Evolutionary conservation across 176 grass and related monocot species (phyloP), one percentile per base, ranked within the genome.

Genomic region (Bonia amplexicaulis): DNA sequence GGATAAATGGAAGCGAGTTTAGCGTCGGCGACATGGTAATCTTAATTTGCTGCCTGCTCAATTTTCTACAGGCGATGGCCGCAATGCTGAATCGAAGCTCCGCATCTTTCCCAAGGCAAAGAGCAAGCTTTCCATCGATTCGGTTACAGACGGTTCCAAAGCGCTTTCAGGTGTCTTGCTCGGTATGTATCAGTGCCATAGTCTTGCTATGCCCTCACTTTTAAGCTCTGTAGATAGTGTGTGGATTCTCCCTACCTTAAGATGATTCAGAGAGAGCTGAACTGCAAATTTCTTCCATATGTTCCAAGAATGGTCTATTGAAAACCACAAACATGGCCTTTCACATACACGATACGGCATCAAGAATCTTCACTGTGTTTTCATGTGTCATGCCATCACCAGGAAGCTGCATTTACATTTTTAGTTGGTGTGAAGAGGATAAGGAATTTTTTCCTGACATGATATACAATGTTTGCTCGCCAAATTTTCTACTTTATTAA

Each of bases 121-220:
- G 20, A 78, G 55, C 84, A 29, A 84, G 69, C 75, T 87, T 87
- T 79, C 60, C 69, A 42, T 80, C 85, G 7, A 44, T 84, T 74
- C 52, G 65, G 45, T 1, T 71, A 46, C 79, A 27, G 53, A 27
- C 23, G 23, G 49, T 54, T 62, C 64, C 83, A 9, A 86, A 71
- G 48, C 60, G 57, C 59, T 90, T 58, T 74, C 80, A 69, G 61
- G 62, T 84, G 69, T 35, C 85, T n/a, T 91, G 85, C 23, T 84
- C 80, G 89, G 89, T 91, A 91, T 47, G 80, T 29, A 35, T 47
- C n/a, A 2, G 15, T 9, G 71, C 3, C 77, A 68, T 26, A 0
- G 39, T 14, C 22, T 42, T 48, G 47, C 63, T 82, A 37, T 35
- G 58, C 51, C 26, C 15, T 75, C 39, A 59, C 26, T 46, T 37